Evolutionary conservation across 2,329 filamentous ascomycete genomes (phyloP), one percentile per base, ranked within the genome.

Genomic region (Fusarium sp.): DNA sequence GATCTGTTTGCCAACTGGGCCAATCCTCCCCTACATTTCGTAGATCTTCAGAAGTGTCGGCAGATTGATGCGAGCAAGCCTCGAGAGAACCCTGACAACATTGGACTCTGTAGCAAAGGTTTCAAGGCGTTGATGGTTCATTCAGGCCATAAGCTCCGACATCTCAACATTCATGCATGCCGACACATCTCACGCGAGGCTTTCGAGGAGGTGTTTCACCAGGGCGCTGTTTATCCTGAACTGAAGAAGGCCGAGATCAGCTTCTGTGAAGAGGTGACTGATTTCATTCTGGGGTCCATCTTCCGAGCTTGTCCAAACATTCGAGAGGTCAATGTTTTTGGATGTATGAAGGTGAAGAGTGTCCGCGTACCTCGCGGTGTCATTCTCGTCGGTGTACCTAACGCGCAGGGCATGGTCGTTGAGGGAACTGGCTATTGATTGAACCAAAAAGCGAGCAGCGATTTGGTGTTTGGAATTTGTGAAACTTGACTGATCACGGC

Each of bases 41-140:
- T 94, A 54, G 93, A 97, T 76, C 78, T 98, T 17, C 89, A 91
- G 71, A 89, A 90, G 65, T 94, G 90, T 62, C 91, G 94, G 19
- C 88, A 93, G 71, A 76, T 96, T 33, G 92, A 97, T 75, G 88
- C 92, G 60, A 81, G 83, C 48, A 86, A 87, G 26, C 90, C 93
- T 0, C 86, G 89, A 22, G 87, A 89, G 6, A 89, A 90, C 46
- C 85, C 87, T 0, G 81, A 89, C 56, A 83, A 86, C 24, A 80
- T 95, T 44, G 95, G 94, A 3, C 84, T 97, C 32, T 93, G 90
- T 52, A 90, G 89, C 1, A 79, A 86, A 7, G 94, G 92, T 0
- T 95, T 98, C 80, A 82, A 85, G 67, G 92, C 93, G 0, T 80
- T 97, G 43, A 97, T 97, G 92, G 80, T 82, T 1, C 95, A 97